A percentile compares a stretch with the other conserved stretches of the same genome.
Evolutionary conservation across 129 eudicot species (phyloP).

Genomic region (Cynara cardunculus): DNA sequence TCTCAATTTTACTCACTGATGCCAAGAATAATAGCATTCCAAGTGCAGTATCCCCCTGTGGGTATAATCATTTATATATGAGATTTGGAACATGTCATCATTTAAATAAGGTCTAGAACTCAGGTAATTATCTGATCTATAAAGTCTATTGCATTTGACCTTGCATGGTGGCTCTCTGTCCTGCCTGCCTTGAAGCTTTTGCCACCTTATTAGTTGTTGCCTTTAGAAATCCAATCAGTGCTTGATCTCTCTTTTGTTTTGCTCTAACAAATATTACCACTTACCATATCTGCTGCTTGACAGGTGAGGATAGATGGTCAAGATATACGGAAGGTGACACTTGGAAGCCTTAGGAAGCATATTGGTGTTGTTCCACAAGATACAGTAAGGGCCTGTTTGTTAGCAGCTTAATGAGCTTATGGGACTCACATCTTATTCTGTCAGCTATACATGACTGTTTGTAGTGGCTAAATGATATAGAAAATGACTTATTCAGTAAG

Average conservation of each 20-base stretch:
- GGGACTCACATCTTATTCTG: no score
- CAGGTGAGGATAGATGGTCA: conserved; percentile 94
- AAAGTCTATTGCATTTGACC: neutral
- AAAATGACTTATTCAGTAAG: no score
- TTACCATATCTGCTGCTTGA: conserved; percentile 14
- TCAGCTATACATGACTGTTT: no score
- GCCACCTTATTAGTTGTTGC: neutral
- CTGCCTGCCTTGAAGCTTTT: neutral
- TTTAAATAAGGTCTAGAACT: no score
- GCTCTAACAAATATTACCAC: neutral
- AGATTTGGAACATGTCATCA: no score
- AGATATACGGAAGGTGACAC: conserved; percentile 70
- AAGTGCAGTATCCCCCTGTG: no score
- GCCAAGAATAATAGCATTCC: neutral
- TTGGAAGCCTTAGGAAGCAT: conserved; percentile 75
- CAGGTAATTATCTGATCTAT: no score
- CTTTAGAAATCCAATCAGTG: neutral
- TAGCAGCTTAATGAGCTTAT: no score
- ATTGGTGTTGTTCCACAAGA: conserved; percentile 98
- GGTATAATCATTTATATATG: no score
- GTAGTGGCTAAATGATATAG: no score
- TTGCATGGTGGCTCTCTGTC: neutral
- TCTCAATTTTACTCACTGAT: neutral
- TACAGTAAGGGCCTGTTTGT: conserved; percentile 49
- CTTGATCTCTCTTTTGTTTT: neutral